phyloP scores from a whole-genome alignment of 2,329 filamentous ascomycete genomes.

The Teratosphaeriaceae sp. region DNA sequence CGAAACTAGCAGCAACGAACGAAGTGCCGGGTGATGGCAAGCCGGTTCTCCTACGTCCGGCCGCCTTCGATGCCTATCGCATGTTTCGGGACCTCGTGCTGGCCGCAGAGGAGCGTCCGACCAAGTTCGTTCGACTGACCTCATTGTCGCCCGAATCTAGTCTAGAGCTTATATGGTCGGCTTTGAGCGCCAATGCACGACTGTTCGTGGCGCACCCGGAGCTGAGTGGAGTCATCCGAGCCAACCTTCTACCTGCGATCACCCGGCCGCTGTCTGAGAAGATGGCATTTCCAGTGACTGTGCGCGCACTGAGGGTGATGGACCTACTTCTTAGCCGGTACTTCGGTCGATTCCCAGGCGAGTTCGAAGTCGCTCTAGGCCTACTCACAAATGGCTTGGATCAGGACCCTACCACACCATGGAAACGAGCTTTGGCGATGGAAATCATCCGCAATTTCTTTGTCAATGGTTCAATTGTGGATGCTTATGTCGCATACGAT shows the following conservation, averaged over 20 bases:
- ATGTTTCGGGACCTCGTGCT: constrained; percentile 88
- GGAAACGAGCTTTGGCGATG: constrained; percentile 87
- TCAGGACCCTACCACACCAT: constrained; percentile 66
- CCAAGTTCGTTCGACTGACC: constrained; percentile 74
- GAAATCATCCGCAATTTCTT: constrained; percentile 86
- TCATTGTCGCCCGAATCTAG: constrained; percentile 75
- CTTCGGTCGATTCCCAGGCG: constrained; percentile 63
- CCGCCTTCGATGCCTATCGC: constrained; percentile 78
- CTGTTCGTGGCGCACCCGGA: constrained; percentile 75
- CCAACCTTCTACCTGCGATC: constrained; percentile 74
- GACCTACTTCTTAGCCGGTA: constrained; percentile 76
- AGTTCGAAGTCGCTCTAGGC: constrained; percentile 77
- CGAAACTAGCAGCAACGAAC: constrained; percentile 47
- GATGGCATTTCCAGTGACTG: constrained; percentile 71
- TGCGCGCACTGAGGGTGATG: constrained; percentile 75
- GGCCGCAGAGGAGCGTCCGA: constrained; percentile 74
- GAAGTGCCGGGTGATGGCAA: constrained; percentile 63
- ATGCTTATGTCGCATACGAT: constrained; percentile 78
- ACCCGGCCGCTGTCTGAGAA: constrained; percentile 71
- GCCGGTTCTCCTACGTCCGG: constrained; percentile 60
- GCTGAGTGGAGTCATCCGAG: constrained; percentile 69
- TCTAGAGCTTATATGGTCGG: constrained; percentile 84
- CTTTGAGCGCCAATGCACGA: constrained; percentile 75
- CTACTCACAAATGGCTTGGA: constrained; percentile 82
- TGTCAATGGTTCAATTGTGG: constrained; percentile 70